phyloP scores from a whole-genome alignment of 169 alveolate species.

The Amoebophrya sp. region DNA sequence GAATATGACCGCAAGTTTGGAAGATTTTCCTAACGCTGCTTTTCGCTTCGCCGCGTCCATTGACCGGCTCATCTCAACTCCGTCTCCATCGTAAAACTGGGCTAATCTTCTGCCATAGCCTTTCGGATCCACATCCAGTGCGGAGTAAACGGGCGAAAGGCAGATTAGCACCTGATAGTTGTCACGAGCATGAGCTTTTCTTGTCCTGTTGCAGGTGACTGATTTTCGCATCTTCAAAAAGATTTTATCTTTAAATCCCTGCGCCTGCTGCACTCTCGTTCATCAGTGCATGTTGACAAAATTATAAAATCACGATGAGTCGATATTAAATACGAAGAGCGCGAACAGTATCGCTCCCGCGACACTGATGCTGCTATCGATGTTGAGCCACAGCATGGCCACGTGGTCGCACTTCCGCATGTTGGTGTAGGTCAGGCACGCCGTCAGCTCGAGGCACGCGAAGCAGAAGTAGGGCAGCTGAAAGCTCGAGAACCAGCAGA shows the following conservation, averaged over 20 bases:
- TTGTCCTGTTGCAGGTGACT: too few relatives aligned
- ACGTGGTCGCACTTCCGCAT: background rate
- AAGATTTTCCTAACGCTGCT: background rate
- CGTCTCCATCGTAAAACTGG: background rate
- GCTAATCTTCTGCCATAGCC: background rate
- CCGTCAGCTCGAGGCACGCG: background rate
- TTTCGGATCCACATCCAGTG: background rate
- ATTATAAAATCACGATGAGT: too few relatives aligned
- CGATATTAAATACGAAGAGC: background rate
- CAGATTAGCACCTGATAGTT: background rate
- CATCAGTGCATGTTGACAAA: too few relatives aligned
- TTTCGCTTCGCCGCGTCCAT: background rate
- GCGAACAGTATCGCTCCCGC: background rate
- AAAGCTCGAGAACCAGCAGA: background rate
- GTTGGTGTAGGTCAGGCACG: background rate
- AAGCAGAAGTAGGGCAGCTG: slow-evolving; percentile 7
- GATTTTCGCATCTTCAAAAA: too few relatives aligned
- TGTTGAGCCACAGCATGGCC: background rate
- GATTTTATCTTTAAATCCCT: too few relatives aligned
- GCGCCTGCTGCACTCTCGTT: too few relatives aligned
- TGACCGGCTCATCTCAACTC: background rate
- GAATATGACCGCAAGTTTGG: background rate
- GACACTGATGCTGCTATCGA: background rate
- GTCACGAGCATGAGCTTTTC: too few relatives aligned
- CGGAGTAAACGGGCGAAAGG: background rate